Base-by-base conservation (phyloP, 176 grass and related monocot genomes). In the Bromus sterilis region DNA sequence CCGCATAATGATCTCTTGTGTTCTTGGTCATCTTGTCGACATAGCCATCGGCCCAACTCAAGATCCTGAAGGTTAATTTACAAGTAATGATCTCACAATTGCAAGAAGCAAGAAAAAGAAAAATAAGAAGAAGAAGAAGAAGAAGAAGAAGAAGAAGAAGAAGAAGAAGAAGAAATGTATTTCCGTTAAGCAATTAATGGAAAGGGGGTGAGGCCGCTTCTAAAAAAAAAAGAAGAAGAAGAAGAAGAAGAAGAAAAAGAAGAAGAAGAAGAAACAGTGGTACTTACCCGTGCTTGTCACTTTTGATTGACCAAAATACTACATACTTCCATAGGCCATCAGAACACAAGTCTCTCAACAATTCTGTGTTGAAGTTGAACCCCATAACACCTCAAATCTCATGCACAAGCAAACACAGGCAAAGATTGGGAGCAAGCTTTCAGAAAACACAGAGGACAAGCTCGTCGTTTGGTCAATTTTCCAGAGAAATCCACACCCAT, bases 21-120 rank as follows among this genome's bases (percentile, higher is more conserved):
- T 74, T 72, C 78, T 13, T 53, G 31, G n/a, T 43, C 18, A 61
- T n/a, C 56, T 78, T 84, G 44, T 87, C 56, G 12, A 97, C 51
- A 80, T 91, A 93, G 55, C 66, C 77, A 85, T 91, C 83, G 0
- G 85, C 85, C 86, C 93, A 97, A 76, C 79, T 88, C 80, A 97
- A 87, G 60, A 84, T 67, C 69, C 93, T 97, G 83, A 46, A 39
- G 82, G 24, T 77, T 56, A 89, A 94, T 80, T 56, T 70, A 39
- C 48, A 64, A 74, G n/a, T n/a, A n/a, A 59, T 62, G 18, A 82
- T 49, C 56, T 12, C n/a, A 29, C 75, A 59, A 25, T 59, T 40
- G 24, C 51, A 76, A n/a, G n/a, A n/a, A n/a, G n/a, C n/a, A n/a
- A n/a, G n/a, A n/a, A n/a, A n/a, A n/a, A n/a, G n/a, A n/a, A n/a